Evolutionary conservation across 306 rosid genomes (phyloP), one percentile per base, ranked within the genome.

Genomic region (Vicia sativa): DNA sequence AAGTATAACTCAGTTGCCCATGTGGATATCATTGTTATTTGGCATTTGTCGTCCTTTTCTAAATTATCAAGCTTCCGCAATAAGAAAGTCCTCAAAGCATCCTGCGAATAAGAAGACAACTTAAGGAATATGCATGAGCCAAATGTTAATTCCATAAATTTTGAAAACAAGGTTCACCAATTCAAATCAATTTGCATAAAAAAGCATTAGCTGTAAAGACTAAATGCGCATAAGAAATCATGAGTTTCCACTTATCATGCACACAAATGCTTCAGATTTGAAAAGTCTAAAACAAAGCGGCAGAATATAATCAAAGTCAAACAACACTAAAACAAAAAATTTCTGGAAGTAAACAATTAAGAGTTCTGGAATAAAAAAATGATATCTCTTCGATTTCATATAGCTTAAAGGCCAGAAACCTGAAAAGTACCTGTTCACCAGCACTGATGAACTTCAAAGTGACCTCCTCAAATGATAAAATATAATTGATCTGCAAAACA

Each of bases 21-120:
- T 15, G 98, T 90, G 78, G 98, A 90, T 77, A 93, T 90, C 98
- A 93, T 93, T 71, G 98, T 93, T 86, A 93, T 86, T 74, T 90
- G 98, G 89, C 98, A 90, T 81, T 87, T 93, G 82, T 93, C 97
- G 42, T 79, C 91, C 82, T 86, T 85, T 11, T 80, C 78, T 67
- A 93, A 89, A 79, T 80, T 80, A 81, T 93, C 97, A 57, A 93
- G 91, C 84, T 93, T 90, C 85, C 96, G 84, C 81, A 90, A 67
- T 56, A 93, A 78, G 81, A 87, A 93, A 62, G 98, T 88, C 75
- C 97, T 82, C 82, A 90, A 80, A 76, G 98, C 95, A 80, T 93
- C 98, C 96, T 92, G 87, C 79, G 80, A 70, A 43, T 54, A 70
- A 67, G 26, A 60, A 72, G 57, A 71, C 58, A 77, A 56, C 64